Conservation (phyloP, 202 grass and related monocot genomes). For the Hordeum pubiflorum region DNA sequence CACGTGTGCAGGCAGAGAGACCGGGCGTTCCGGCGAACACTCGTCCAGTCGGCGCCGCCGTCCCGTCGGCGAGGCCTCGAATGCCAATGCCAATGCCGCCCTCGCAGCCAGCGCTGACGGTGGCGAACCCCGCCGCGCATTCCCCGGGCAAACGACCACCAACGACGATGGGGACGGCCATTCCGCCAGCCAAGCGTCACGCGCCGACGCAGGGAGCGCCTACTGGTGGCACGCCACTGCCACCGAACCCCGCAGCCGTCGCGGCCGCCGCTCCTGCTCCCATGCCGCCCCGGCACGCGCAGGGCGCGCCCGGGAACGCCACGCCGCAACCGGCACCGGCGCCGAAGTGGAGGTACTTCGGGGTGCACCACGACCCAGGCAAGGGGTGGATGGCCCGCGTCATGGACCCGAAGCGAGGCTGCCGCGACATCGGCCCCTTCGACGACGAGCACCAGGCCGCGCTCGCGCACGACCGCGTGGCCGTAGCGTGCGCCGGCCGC, state of each 20-base stretch:
- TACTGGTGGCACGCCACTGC: not conserved
- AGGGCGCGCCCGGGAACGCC: not conserved
- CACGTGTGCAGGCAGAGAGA: not conserved
- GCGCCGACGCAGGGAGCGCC: not conserved
- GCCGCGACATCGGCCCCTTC: slow-evolving; percentile 20
- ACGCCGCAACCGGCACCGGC: not conserved
- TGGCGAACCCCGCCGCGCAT: not conserved
- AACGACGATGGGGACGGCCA: not conserved
- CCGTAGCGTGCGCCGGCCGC: slow-evolving; percentile 12
- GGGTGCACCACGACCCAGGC: not conserved
- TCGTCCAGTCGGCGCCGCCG: not conserved
- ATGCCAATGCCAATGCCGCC: not conserved
- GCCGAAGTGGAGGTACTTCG: not conserved
- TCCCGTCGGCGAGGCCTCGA: not conserved
- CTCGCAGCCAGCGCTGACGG: not conserved
- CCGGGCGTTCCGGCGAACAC: not conserved
- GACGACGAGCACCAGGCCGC: slow-evolving; percentile 10
- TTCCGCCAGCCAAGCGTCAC: not conserved
- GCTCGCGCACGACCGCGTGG: slow-evolving; percentile 40
- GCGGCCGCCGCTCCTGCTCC: not conserved
- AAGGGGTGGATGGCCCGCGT: slow-evolving; percentile 22
- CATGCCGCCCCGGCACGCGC: not conserved
- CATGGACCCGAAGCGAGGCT: not conserved
- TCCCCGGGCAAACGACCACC: not conserved
- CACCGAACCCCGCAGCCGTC: not conserved